These are phyloP conservation scores for Rhizoclosmatium globosum DNA, from an alignment of 192 early-diverging fungal species.

Conservation along the genomic window DNA sequence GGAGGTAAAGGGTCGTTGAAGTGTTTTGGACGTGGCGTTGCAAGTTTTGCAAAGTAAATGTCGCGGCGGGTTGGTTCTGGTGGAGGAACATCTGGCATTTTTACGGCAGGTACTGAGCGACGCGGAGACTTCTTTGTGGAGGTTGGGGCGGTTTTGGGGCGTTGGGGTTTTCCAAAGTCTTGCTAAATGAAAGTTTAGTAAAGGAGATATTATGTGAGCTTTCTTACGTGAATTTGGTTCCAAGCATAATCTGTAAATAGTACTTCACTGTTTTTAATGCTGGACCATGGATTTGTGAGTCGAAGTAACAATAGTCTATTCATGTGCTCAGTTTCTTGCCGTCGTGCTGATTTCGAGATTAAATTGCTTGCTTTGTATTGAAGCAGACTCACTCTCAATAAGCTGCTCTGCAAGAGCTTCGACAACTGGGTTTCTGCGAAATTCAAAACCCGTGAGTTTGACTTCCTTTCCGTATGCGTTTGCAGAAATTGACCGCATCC, in stretches of 20 bases:
- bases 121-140: background rate
- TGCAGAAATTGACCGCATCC: constrained; percentile 19
- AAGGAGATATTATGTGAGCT: background rate
- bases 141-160: constrained; percentile 8
- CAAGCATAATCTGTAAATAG: constrained; percentile 22
- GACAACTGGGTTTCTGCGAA: constrained; percentile 22
- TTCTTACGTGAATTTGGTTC: constrained; percentile 9
- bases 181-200: background rate
- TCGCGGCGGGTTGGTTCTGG: constrained; percentile 14
- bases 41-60: constrained; percentile 26
- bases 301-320: constrained; percentile 19
- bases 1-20: constrained; percentile 31
- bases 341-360: constrained; percentile 19
- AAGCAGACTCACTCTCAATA: constrained; percentile 14
- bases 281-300: constrained; percentile 31
- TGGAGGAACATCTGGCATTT: background rate
- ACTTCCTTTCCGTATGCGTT: constrained; percentile 9
- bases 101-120: background rate
- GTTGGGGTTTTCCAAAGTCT: background rate
- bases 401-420: constrained; percentile 17
- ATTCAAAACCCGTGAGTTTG: constrained; percentile 30
- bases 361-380: background rate
- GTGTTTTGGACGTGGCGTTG: constrained; percentile 25
- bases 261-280: constrained; percentile 22
- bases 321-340: constrained; percentile 24